Percentiles rank a stretch among this genome's conserved stretches.
phyloP scores from a whole-genome alignment of 2,329 filamentous ascomycete genomes.

The Paramyrothecium sp. region DNA sequence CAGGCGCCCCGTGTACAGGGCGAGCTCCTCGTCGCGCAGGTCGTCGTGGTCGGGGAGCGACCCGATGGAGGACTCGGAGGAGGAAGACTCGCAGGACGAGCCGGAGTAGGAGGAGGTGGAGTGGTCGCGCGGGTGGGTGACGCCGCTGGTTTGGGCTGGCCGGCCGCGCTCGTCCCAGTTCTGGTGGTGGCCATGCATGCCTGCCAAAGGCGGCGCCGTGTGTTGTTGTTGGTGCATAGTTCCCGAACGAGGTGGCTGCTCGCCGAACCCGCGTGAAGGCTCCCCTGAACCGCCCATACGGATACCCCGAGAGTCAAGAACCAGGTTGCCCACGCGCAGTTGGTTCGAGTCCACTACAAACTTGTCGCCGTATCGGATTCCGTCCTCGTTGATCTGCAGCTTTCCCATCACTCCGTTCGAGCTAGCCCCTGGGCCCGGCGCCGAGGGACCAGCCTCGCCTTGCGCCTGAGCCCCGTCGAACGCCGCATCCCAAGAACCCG shows the following conservation, averaged over 20 bases:
- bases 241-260: neutral
- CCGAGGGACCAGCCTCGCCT: constrained; percentile 9
- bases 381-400: constrained; percentile 41
- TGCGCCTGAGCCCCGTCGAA: neutral
- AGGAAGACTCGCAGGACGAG: constrained; percentile 31
- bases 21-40: constrained; percentile 46
- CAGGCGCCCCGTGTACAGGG: constrained; percentile 42
- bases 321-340: constrained; percentile 42
- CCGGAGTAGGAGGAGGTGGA: constrained; percentile 28
- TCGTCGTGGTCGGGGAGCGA: constrained; percentile 55
- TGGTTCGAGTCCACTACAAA: constrained; percentile 44
- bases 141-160: constrained; percentile 2
- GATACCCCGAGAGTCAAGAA: constrained; percentile 40
- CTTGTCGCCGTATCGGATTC: constrained; percentile 39
- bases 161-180: constrained; percentile 9
- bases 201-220: neutral
- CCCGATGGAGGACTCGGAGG: constrained; percentile 42
- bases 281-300: constrained; percentile 12
- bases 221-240: neutral
- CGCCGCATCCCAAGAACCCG: neutral
- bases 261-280: too few species aligned
- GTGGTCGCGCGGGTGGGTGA: constrained; percentile 12
- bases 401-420: constrained; percentile 21
- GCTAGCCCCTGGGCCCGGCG: constrained; percentile 1
- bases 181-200: neutral